Conservation (phyloP, 257 asterid genomes). For the Avicennia marina region DNA sequence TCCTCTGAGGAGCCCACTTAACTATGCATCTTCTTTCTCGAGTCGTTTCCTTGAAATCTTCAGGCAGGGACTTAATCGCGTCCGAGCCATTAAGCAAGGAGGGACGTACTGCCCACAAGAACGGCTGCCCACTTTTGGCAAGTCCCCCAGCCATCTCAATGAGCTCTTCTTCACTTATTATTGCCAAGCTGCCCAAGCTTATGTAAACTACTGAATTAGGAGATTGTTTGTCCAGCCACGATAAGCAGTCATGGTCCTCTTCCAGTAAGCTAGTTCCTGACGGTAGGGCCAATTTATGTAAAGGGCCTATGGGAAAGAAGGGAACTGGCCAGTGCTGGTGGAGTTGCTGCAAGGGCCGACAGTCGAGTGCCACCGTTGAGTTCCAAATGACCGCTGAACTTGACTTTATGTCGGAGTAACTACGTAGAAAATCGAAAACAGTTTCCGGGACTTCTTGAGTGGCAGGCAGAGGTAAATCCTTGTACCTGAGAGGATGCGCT, state of each 20-base stretch:
- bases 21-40: constrained; percentile 22
- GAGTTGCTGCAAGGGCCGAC: constrained; percentile 17
- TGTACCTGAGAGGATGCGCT: constrained; percentile 29
- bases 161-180: constrained; percentile 18
- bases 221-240: constrained; percentile 41
- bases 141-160: constrained; percentile 38
- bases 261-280: constrained; percentile 27
- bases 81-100: constrained; percentile 16
- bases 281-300: constrained; percentile 39
- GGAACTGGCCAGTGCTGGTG: constrained; percentile 35
- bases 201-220: constrained; percentile 36
- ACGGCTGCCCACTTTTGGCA: constrained; percentile 33
- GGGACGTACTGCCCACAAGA: constrained; percentile 46
- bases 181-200: constrained; percentile 40
- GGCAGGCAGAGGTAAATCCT: constrained; percentile 31
- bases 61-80: constrained; percentile 21
- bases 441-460: constrained; percentile 4
- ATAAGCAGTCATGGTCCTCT: constrained; percentile 29
- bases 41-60: constrained; percentile 1
- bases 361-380: constrained; percentile 31
- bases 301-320: constrained; percentile 50
- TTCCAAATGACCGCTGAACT: constrained; percentile 46
- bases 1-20: constrained; percentile 48
- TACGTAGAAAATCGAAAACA: constrained; percentile 13
- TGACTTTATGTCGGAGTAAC: constrained; percentile 26